Evolutionary conservation across 2,329 filamentous ascomycete genomes (phyloP).

Genomic region (Orbilia ellipsospora): DNA sequence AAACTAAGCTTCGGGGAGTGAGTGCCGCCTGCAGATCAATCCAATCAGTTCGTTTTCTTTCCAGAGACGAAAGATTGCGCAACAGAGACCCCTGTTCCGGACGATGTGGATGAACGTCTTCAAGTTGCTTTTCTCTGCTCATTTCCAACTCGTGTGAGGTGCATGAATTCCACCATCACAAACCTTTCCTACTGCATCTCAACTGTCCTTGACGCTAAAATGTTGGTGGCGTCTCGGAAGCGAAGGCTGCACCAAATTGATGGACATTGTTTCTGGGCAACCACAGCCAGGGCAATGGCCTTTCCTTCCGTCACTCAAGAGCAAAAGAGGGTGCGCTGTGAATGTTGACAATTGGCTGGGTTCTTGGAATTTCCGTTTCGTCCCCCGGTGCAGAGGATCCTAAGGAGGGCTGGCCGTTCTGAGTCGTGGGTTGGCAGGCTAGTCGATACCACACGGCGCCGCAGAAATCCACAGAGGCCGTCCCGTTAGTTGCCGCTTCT

Average conservation of each 20-base stretch:
- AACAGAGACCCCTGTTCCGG: constrained; percentile 32
- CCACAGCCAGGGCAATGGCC: constrained; percentile 30
- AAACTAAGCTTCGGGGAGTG: too few species aligned
- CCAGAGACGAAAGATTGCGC: constrained; percentile 24
- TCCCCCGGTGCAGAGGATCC: too few species aligned
- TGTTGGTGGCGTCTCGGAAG: constrained; percentile 54
- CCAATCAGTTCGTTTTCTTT: too few species aligned
- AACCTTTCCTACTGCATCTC: constrained; percentile 41
- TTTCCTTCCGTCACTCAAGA: constrained; percentile 41
- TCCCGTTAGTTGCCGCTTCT: constrained; percentile 54
- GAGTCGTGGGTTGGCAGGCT: constrained; percentile 4
- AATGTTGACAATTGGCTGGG: constrained; percentile 10
- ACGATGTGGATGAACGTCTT: constrained; percentile 29
- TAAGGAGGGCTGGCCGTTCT: constrained; percentile 15
- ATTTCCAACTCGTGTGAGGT: constrained; percentile 32
- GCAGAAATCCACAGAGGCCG: constrained; percentile 41
- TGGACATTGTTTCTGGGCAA: constrained; percentile 24
- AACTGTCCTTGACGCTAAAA: constrained; percentile 48
- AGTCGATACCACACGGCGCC: constrained; percentile 29
- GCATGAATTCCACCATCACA: constrained; percentile 28
- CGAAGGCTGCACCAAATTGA: constrained; percentile 18
- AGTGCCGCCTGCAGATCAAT: too few species aligned
- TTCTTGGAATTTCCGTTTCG: constrained; percentile 18
- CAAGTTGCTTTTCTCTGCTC: constrained; percentile 26
- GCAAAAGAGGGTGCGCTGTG: neutral